A percentile compares a stretch with the other conserved stretches of the same genome.
Evolutionary conservation across 768 basidiomycete genomes (phyloP).

Genomic region (Dictyophora rubrovolvata): DNA sequence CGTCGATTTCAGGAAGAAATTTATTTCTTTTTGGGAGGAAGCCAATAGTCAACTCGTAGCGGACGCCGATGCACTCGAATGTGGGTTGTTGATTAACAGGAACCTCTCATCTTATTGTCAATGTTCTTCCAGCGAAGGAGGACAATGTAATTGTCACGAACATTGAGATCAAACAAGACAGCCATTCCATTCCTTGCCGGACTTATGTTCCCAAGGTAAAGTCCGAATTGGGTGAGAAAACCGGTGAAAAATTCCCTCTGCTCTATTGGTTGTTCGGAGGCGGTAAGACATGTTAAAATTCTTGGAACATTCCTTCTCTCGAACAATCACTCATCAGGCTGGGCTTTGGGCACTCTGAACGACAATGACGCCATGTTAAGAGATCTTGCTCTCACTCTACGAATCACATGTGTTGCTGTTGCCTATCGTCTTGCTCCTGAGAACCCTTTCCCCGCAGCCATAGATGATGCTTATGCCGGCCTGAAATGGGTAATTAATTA

Average conservation of each 20-base stretch:
- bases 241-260: background rate
- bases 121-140: too few species aligned
- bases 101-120: too few species aligned
- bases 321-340: background rate
- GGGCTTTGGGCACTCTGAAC: background rate
- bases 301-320: background rate
- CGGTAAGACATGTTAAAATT: background rate
- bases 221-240: background rate
- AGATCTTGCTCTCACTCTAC: conserved; percentile 10
- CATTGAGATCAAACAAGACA: background rate
- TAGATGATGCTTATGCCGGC: conserved; percentile 16
- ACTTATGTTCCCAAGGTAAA: background rate
- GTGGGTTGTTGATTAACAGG: too few species aligned
- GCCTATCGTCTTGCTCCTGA: conserved; percentile 17
- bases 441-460: conserved; percentile 15
- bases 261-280: background rate
- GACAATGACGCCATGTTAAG: conserved; percentile 14
- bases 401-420: conserved; percentile 13
- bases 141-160: background rate
- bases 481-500: conserved; percentile 19
- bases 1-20: background rate
- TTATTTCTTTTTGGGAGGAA: background rate
- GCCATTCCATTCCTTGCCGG: background rate
- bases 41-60: too few species aligned
- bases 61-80: too few species aligned